phyloP scores from a whole-genome alignment of 2,329 filamentous ascomycete species.

The Albophoma yamanashiensis region DNA sequence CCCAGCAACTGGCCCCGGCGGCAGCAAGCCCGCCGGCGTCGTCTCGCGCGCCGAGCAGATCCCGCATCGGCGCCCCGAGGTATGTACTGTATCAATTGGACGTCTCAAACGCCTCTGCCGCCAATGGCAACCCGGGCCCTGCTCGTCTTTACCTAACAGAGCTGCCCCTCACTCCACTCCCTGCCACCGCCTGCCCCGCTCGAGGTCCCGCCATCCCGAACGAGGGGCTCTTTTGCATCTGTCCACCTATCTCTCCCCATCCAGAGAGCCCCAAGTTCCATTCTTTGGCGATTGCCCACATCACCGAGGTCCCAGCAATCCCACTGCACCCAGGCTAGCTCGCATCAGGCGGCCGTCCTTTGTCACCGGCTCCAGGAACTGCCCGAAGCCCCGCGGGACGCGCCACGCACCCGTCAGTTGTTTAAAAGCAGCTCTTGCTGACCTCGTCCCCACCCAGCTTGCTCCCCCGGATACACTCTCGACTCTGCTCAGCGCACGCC shows the following conservation, averaged over 20 bases:
- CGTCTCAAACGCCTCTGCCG: not conserved
- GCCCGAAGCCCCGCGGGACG: not conserved
- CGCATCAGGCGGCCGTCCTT: not conserved
- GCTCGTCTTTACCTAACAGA: not conserved
- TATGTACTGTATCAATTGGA: not conserved
- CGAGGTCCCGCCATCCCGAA: not conserved
- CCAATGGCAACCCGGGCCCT: not conserved
- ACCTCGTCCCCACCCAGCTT: constrained; percentile 4
- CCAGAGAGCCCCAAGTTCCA: not conserved
- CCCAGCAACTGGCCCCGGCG: not conserved
- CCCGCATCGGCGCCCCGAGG: not conserved
- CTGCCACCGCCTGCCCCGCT: not conserved
- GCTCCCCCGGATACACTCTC: constrained; percentile 14
- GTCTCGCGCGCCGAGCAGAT: not conserved
- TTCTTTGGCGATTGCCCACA: not conserved
- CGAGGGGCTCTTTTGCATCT: not conserved
- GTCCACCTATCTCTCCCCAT: not conserved
- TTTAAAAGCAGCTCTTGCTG: not conserved
- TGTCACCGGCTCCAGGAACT: not conserved
- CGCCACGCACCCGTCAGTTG: not conserved
- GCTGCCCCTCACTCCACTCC: not conserved
- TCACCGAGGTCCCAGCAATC: not conserved
- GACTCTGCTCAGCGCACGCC: constrained; percentile 25
- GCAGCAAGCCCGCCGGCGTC: not conserved
- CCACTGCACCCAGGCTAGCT: not conserved